These are phyloP conservation scores for Alternaria infectoria DNA, from an alignment of 2,329 filamentous ascomycete genomes.

Conservation along the genomic window DNA sequence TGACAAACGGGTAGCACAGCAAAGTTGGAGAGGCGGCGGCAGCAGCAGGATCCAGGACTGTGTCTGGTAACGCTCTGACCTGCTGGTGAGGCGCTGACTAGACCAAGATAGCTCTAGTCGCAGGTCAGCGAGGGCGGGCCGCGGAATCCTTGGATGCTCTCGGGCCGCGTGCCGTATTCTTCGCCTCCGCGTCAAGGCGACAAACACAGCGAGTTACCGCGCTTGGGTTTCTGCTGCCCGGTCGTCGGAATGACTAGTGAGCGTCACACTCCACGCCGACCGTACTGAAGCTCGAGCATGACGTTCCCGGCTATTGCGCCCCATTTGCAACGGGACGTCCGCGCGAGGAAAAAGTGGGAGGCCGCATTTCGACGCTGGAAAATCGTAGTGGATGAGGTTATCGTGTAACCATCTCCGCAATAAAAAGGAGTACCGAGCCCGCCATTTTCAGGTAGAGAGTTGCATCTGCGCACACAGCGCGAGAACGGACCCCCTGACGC, in stretches of 20 bases:
- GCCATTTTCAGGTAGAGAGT: background rate
- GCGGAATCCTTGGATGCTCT: fast-evolving
- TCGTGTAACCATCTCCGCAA: background rate
- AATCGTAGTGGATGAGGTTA: background rate
- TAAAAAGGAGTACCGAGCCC: background rate
- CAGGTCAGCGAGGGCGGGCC: background rate
- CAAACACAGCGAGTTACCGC: background rate
- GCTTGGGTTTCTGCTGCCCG: background rate
- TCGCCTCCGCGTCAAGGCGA: background rate
- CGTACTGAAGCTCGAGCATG: background rate
- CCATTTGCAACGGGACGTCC: background rate
- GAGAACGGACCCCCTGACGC: background rate
- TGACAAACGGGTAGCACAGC: background rate
- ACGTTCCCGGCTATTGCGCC: background rate
- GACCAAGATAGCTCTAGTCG: background rate
- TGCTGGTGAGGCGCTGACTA: background rate
- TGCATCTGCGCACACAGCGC: background rate
- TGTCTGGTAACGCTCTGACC: background rate
- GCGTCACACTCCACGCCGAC: background rate
- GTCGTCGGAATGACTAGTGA: background rate
- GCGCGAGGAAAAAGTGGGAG: background rate
- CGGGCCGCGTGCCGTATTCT: background rate
- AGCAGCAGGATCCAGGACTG: background rate
- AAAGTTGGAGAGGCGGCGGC: background rate
- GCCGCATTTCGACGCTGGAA: background rate